These are phyloP conservation scores for Annulohypoxylon moriforme DNA, from an alignment of 495 filamentous ascomycete species.

Conservation along the genomic window DNA sequence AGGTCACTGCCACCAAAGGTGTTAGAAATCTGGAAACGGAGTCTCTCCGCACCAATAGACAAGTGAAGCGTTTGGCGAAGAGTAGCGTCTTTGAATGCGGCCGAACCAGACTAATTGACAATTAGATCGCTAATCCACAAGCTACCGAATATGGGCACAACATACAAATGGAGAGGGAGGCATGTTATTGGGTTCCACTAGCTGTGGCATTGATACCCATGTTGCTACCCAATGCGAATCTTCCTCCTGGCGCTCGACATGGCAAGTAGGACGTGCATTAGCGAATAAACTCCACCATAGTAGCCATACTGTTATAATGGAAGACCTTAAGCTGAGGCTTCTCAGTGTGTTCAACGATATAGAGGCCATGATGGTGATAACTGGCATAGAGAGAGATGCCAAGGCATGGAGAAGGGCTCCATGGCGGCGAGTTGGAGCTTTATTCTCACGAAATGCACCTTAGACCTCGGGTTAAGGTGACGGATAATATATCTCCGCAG, in stretches of 20 bases:
- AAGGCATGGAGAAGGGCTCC: slow-evolving; percentile 23
- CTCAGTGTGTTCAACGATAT: slow-evolving; percentile 18
- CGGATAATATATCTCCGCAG: slow-evolving; percentile 36
- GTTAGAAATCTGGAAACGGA: slow-evolving; percentile 75
- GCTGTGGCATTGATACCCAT: slow-evolving; percentile 75
- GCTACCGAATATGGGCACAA: slow-evolving; percentile 7
- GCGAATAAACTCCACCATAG: slow-evolving; percentile 38
- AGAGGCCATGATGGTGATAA: slow-evolving; percentile 21
- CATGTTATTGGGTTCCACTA: slow-evolving; percentile 71
- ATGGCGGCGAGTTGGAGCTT: slow-evolving; percentile 29
- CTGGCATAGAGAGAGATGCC: slow-evolving; percentile 14
- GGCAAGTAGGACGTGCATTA: slow-evolving; percentile 29
- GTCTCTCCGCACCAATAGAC: slow-evolving; percentile 63
- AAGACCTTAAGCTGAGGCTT: slow-evolving; percentile 32
- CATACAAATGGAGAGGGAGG: slow-evolving; percentile 70
- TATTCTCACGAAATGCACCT: slow-evolving; percentile 21
- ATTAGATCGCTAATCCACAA: slow-evolving; percentile 8
- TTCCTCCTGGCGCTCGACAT: slow-evolving; percentile 41
- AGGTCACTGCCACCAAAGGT: slow-evolving; percentile 71
- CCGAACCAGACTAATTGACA: slow-evolving; percentile 38
- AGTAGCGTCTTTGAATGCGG: slow-evolving; percentile 64
- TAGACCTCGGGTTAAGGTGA: slow-evolving; percentile 14
- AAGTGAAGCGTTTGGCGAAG: slow-evolving; percentile 75
- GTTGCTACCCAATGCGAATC: slow-evolving; percentile 70
- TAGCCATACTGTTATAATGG: slow-evolving; percentile 30